Evolutionary conservation across 2,329 filamentous ascomycete genomes (phyloP).

Genomic region (Trichoderma atroviride): DNA sequence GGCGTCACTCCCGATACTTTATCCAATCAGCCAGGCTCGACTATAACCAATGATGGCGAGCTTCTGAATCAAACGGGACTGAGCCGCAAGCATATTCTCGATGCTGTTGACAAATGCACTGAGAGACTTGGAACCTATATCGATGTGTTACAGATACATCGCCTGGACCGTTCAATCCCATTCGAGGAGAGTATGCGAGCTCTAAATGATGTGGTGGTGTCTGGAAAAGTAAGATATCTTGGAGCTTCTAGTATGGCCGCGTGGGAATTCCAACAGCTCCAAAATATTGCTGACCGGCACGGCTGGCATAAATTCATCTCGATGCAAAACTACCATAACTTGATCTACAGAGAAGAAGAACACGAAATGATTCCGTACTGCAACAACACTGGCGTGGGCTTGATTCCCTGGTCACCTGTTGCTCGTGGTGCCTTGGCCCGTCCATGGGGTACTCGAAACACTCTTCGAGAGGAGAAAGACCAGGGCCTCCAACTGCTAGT

Average conservation of each 20-base stretch:
- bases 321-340: slow-evolving; percentile 59
- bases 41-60: neutral
- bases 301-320: slow-evolving; percentile 59
- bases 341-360: slow-evolving; percentile 60
- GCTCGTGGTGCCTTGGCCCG: slow-evolving; percentile 30
- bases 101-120: neutral
- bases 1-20: neutral
- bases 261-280: slow-evolving; percentile 49
- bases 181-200: neutral
- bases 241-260: slow-evolving; percentile 41
- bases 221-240: neutral
- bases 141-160: neutral
- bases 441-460: slow-evolving; percentile 40
- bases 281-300: slow-evolving; percentile 54
- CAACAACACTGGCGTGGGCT: slow-evolving; percentile 24
- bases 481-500: neutral
- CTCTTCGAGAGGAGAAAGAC: slow-evolving; percentile 9
- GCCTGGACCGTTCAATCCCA: neutral
- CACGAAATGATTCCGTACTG: slow-evolving; percentile 44
- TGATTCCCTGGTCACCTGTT: slow-evolving; percentile 28
- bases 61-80: neutral
- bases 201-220: neutral
- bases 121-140: neutral
- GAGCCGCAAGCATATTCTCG: neutral
- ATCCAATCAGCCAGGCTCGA: neutral